Conservation (phyloP, 495 filamentous ascomycete genomes). For the Hyaloscypha variabilis region DNA sequence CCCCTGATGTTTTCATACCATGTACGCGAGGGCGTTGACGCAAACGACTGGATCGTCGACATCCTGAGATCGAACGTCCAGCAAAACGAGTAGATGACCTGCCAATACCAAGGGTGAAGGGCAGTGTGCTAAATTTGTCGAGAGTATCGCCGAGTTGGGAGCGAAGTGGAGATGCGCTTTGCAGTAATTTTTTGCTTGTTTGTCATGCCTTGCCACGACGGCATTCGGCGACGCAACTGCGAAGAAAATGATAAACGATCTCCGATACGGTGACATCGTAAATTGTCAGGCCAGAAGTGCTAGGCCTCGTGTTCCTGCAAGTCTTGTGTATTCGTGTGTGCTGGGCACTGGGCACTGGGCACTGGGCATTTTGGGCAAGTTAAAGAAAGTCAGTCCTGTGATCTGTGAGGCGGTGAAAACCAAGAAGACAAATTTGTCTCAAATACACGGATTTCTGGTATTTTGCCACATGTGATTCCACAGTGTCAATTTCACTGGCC, state of each 20-base stretch:
- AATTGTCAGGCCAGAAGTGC: neutral
- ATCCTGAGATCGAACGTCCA: conserved; percentile 27
- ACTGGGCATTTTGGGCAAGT: neutral
- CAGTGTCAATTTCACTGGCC: neutral
- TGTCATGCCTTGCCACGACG: neutral
- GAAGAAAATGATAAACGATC: neutral
- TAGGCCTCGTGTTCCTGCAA: neutral
- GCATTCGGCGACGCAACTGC: neutral
- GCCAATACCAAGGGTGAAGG: neutral
- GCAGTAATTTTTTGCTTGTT: neutral
- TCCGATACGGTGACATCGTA: neutral
- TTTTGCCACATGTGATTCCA: neutral
- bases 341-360: too few species aligned
- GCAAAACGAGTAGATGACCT: neutral
- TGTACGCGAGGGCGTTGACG: conserved; percentile 39
- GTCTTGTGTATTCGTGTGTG: neutral
- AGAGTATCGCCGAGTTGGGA: neutral
- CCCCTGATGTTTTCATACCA: conserved; percentile 40
- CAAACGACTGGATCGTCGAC: conserved; percentile 41
- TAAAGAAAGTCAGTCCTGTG: neutral
- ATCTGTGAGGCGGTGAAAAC: neutral
- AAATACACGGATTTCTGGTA: neutral
- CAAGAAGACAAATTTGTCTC: neutral
- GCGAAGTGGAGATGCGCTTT: neutral
- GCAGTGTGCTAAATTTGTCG: neutral